Base-by-base conservation (phyloP, 495 filamentous ascomycete species). In the Talaromyces thailandensis region DNA sequence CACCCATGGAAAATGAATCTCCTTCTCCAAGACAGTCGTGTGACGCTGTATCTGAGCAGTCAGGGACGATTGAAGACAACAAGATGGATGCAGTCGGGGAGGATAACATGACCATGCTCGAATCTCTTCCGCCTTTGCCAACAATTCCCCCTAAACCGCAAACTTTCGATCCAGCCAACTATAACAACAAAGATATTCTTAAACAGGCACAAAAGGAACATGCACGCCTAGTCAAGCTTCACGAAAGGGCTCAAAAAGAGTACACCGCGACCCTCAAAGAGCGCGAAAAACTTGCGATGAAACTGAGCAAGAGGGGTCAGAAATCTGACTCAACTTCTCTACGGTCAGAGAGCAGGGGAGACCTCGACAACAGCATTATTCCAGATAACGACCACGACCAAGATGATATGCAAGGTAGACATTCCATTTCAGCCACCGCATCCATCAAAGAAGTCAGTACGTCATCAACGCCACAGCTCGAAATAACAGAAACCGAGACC, bases 141-240 rank as follows among this genome's bases (percentile, higher is more conserved):
- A 65, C 69, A 7, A 58, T 67, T 2, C 81, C 80, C 6, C 16
- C 70, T 24, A 68, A 72, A 60, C 82, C 82, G 8, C 62, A 71
- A 14, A 77, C 52, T 23, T 75, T 83, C 5, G 77, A 88, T 67
- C 64, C 84, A 3, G 72, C 75, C 26, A 68, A 71, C 56, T 83
- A 82, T 63, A 68, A 75, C 1, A 83, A 89, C 69, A 87, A 86
- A 63, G 81, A 83, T 21, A 69, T 80, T 23, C 83, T 84, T 16
- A 91, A 88, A 67, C 76, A 82, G 32, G 87, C 84, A 3, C 82
- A 87, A 66, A 86, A 84, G 63, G 82, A 88, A 61, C 81, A 84
- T 56, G 79, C 76, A 62, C 76, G 74, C 18, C 76, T 71, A 0
- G 67, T 81, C 29, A 90, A 90, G 65, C 73, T 74, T 4, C 87